These are phyloP conservation scores for Lactarius sanguifluus DNA, from an alignment of 768 basidiomycete species.

Conservation along the genomic window DNA sequence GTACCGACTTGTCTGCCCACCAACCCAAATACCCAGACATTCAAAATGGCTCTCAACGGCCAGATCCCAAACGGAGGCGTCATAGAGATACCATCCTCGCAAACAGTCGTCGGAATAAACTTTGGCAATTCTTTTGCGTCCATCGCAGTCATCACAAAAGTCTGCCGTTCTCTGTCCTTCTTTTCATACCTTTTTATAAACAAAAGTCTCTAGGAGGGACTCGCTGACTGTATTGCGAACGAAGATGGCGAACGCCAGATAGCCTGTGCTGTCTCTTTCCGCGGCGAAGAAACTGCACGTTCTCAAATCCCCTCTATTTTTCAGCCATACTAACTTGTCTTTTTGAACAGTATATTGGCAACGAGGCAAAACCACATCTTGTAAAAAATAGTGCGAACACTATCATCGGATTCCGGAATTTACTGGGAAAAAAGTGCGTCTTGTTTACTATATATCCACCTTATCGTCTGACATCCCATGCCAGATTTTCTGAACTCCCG, in stretches of 20 bases:
- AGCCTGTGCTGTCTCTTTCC: conserved; percentile 88
- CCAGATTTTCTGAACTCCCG: conserved; percentile 74
- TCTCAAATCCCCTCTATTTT: conserved; percentile 9
- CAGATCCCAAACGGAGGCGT: conserved; percentile 51
- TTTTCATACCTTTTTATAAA: conserved; percentile 1
- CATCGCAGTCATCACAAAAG: conserved; percentile 94
- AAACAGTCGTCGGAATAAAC: conserved; percentile 88
- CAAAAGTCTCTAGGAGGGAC: conserved; percentile 61
- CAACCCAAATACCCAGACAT: conserved; percentile 12
- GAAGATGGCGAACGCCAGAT: conserved; percentile 99
- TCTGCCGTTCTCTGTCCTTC: conserved; percentile 36
- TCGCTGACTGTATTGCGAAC: conserved; percentile 94
- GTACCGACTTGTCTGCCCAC: conserved; percentile 4
- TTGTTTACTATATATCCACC: background rate
- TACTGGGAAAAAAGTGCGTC: conserved; percentile 88
- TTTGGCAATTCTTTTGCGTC: conserved; percentile 95
- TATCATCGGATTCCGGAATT: conserved; percentile 90
- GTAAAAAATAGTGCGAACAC: conserved; percentile 95
- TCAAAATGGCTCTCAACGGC: conserved; percentile 43
- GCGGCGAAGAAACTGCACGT: conserved; percentile 86
- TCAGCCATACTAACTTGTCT: conserved; percentile 15
- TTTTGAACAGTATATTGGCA: conserved; percentile 81
- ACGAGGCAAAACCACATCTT: conserved; percentile 89
- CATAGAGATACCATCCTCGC: conserved; percentile 38
- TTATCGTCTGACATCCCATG: conserved; percentile 3